Evolutionary conservation across 495 filamentous ascomycete species (phyloP).

Genomic region (Aspergillus incahuasiensis): DNA sequence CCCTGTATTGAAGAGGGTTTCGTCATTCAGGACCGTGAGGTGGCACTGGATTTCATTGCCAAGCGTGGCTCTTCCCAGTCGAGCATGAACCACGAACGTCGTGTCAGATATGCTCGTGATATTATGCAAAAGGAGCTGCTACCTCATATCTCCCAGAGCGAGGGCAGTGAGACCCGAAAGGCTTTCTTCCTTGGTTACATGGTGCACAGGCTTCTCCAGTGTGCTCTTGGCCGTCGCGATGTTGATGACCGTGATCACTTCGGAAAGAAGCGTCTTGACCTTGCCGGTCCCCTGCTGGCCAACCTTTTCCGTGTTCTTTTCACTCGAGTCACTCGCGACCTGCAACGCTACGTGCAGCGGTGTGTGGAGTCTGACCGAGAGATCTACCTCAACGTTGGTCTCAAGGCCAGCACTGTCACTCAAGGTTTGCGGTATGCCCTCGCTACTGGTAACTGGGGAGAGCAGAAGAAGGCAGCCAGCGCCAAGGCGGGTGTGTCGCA

Average conservation of each 20-base stretch:
- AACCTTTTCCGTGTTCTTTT: slow-evolving; percentile 88
- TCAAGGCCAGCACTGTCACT: slow-evolving; percentile 86
- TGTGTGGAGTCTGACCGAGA: slow-evolving; percentile 84
- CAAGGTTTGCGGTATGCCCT: slow-evolving; percentile 94
- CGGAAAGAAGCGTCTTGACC: slow-evolving; percentile 94
- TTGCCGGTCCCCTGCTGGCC: slow-evolving; percentile 90
- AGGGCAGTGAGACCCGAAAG: slow-evolving; percentile 95
- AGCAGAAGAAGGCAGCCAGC: slow-evolving; percentile 94
- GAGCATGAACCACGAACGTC: slow-evolving; percentile 73
- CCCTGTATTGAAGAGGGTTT: slow-evolving; percentile 96
- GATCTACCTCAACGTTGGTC: slow-evolving; percentile 82
- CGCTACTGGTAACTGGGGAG: slow-evolving; percentile 99
- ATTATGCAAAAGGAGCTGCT: slow-evolving; percentile 96
- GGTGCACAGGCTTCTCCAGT: slow-evolving; percentile 91
- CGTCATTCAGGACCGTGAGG: slow-evolving; percentile 90
- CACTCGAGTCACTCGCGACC: slow-evolving; percentile 79
- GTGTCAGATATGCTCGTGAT: slow-evolving; percentile 85
- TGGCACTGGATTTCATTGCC: slow-evolving; percentile 94
- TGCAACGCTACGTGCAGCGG: slow-evolving; percentile 82
- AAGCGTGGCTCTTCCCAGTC: slow-evolving; percentile 73
- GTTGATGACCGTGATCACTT: slow-evolving; percentile 98
- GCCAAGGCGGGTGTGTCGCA: slow-evolving; percentile 96
- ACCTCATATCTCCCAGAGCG: slow-evolving; percentile 90
- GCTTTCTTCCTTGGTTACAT: slow-evolving; percentile 99
- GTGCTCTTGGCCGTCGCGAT: slow-evolving; percentile 82